A percentile compares a stretch with the other conserved stretches of the same genome.
Evolutionary conservation across 768 basidiomycete genomes (phyloP).

Genomic region (Mycena capillaripes): DNA sequence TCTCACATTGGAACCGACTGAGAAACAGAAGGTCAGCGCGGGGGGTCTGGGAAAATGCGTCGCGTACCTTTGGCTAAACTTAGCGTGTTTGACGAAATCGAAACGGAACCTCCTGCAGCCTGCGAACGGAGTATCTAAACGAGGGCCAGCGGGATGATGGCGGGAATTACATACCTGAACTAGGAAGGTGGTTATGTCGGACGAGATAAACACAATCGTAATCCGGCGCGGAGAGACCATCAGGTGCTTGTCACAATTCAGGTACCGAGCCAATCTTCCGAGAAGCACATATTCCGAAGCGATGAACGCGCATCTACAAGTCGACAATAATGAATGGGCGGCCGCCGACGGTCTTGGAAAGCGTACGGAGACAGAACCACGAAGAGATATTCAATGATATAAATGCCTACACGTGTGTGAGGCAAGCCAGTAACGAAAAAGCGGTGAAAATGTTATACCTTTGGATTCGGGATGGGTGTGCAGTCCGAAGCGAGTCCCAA

Average conservation of each 20-base stretch:
- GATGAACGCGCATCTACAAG: conserved; percentile 72
- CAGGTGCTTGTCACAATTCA: conserved; percentile 63
- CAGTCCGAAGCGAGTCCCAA: conserved; percentile 69
- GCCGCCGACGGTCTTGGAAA: not conserved
- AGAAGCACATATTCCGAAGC: conserved; percentile 78
- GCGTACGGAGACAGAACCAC: conserved; percentile 66
- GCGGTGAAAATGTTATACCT: conserved; percentile 32
- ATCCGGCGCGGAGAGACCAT: conserved; percentile 63
- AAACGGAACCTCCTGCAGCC: conserved; percentile 65
- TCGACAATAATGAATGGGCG: not conserved
- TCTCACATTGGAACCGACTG: conserved; percentile 20
- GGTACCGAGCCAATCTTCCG: conserved; percentile 67
- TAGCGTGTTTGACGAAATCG: conserved; percentile 54
- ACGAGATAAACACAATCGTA: conserved; percentile 70
- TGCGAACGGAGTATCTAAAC: conserved; percentile 35
- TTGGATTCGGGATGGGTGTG: conserved; percentile 66
- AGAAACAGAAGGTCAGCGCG: not conserved
- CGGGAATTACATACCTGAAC: conserved; percentile 63
- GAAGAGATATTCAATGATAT: conserved; percentile 71
- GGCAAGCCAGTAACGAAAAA: not conserved
- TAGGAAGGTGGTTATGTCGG: conserved; percentile 76
- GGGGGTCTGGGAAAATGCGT: conserved; percentile 41
- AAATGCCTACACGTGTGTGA: conserved; percentile 44
- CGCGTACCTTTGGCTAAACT: conserved; percentile 47
- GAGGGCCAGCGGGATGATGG: not conserved